These are phyloP conservation scores for Salix caprea DNA, from an alignment of 345 rosid genomes.

Conservation along the genomic window DNA sequence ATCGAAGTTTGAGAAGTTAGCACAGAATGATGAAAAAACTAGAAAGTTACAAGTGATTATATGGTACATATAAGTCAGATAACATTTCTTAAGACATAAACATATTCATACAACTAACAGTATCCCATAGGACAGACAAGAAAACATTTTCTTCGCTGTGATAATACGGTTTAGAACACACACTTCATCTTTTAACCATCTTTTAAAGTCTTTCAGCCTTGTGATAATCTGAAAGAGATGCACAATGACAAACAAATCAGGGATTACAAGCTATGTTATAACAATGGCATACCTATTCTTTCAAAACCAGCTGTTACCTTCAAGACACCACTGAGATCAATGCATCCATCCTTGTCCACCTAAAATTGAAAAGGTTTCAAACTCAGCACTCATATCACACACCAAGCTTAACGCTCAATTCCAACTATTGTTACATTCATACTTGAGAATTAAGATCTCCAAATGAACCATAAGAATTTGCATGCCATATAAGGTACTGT, in stretches of 20 bases:
- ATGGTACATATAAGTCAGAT: neutral
- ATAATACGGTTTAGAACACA: neutral
- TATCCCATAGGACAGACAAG: neutral
- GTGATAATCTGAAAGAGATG: neutral
- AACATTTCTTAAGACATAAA: neutral
- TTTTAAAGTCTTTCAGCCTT: neutral
- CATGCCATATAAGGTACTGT: no score
- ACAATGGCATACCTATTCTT: conserved; percentile 36
- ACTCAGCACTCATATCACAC: neutral
- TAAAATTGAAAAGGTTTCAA: conserved; percentile 10
- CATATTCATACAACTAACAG: neutral
- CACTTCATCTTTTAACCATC: neutral
- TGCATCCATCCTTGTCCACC: conserved; percentile 53
- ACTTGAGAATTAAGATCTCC: neutral
- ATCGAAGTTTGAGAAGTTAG: neutral
- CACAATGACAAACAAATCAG: neutral
- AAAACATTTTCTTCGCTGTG: neutral
- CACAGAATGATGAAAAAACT: neutral
- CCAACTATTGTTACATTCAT: neutral
- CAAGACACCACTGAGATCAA: conserved; percentile 56
- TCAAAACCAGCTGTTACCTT: conserved; percentile 60
- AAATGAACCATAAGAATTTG: no score
- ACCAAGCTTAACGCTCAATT: neutral
- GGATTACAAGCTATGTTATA: neutral
- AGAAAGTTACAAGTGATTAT: neutral